phyloP scores from a whole-genome alignment of 768 basidiomycete genomes.

The Brasilioporus rufonigricans region DNA sequence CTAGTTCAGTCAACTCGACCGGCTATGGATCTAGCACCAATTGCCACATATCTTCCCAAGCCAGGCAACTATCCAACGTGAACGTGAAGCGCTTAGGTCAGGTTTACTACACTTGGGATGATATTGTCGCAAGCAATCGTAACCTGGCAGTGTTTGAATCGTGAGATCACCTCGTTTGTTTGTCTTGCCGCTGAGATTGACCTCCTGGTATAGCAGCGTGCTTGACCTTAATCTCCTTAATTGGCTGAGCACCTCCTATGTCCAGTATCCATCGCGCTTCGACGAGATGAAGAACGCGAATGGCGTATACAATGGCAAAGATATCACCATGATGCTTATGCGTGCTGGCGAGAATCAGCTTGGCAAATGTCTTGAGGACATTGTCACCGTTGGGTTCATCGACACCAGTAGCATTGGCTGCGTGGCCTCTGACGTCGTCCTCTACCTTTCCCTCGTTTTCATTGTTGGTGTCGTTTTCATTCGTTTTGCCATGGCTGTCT shows the following conservation, averaged over 20 bases:
- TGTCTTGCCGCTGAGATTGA: slow-evolving; percentile 3
- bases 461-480: slow-evolving; percentile 96
- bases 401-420: slow-evolving; percentile 95
- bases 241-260: slow-evolving; percentile 79
- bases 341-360: slow-evolving; percentile 66
- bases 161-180: slow-evolving; percentile 47
- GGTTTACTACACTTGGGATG: slow-evolving; percentile 93
- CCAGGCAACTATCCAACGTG: slow-evolving; percentile 53
- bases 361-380: slow-evolving; percentile 82
- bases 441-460: slow-evolving; percentile 93
- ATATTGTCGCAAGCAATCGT: slow-evolving; percentile 61
- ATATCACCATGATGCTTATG: slow-evolving; percentile 83
- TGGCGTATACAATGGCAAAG: slow-evolving; percentile 75
- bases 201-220: slow-evolving; percentile 57
- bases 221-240: slow-evolving; percentile 83
- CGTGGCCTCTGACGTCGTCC: slow-evolving; percentile 91
- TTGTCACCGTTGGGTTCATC: slow-evolving; percentile 87
- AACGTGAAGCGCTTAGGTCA: slow-evolving; percentile 71
- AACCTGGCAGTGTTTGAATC: slow-evolving; percentile 94
- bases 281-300: slow-evolving; percentile 69
- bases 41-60: slow-evolving; percentile 66
- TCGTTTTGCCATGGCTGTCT: slow-evolving; percentile 93
- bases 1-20: slow-evolving; percentile 62
- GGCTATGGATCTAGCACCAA: slow-evolving; percentile 60
- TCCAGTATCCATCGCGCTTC: slow-evolving; percentile 81